These are phyloP conservation scores for Leccinum variicolor DNA, from an alignment of 768 basidiomycete species.

Conservation along the genomic window DNA sequence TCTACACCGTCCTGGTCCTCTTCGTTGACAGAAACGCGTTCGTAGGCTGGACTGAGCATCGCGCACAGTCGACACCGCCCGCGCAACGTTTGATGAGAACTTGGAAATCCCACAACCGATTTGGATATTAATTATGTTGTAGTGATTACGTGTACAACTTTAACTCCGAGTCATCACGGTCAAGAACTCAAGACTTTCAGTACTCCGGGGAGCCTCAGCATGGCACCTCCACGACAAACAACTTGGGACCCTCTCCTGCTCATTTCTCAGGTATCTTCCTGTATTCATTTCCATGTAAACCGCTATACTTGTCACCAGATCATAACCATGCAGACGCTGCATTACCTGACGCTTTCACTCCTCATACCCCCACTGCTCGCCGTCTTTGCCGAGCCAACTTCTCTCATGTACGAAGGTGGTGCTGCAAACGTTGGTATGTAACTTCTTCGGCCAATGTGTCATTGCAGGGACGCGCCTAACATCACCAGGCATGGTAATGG, in stretches of 20 bases:
- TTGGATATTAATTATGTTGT: constrained; percentile 11
- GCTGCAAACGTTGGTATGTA: constrained; percentile 72
- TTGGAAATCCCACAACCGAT: neutral
- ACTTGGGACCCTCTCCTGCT: constrained; percentile 91
- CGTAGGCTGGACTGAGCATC: constrained; percentile 30
- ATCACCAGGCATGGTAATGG: constrained; percentile 81
- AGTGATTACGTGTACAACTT: constrained; percentile 9
- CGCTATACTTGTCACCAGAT: constrained; percentile 53
- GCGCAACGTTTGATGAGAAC: neutral
- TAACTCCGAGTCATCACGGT: neutral
- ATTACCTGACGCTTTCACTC: constrained; percentile 86
- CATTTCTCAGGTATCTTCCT: constrained; percentile 67
- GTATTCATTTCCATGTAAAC: neutral
- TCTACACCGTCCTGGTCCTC: constrained; percentile 20
- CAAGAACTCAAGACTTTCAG: neutral
- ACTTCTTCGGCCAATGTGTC: neutral
- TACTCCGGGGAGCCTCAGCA: constrained; percentile 9
- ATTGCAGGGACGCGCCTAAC: neutral
- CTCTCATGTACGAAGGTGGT: constrained; percentile 73
- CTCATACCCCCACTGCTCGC: constrained; percentile 77
- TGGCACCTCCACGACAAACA: constrained; percentile 39
- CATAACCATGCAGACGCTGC: constrained; percentile 86
- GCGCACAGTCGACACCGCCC: neutral
- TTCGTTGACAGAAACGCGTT: constrained; percentile 28
- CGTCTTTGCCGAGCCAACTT: constrained; percentile 68